These are phyloP conservation scores for Plasmodium sp. DNA, from an alignment of 169 alveolate species.

Conservation along the genomic window DNA sequence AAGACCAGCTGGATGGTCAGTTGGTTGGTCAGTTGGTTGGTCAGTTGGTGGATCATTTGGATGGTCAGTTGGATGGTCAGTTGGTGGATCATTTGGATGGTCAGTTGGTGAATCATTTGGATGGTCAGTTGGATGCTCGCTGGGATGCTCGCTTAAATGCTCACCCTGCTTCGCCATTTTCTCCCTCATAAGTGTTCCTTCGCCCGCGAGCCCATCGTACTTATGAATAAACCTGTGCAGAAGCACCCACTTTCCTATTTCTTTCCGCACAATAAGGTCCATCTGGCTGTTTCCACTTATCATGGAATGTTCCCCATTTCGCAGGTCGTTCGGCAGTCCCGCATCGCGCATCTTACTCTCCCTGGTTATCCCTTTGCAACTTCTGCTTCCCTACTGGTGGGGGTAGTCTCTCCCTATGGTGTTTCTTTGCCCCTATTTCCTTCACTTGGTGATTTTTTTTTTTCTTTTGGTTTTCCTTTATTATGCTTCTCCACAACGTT, in stretches of 20 bases:
- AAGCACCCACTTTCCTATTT: neutral
- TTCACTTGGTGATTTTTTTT: neutral
- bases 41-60: neutral
- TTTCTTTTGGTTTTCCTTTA: neutral
- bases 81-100: neutral
- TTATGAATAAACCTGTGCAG: neutral
- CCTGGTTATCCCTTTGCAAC: neutral
- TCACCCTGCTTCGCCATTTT: neutral
- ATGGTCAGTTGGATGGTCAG: too few relatives aligned
- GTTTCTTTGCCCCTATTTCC: neutral
- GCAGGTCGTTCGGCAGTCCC: neutral
- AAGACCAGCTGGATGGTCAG: neutral
- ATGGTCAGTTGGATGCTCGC: neutral
- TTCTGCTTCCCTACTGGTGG: neutral
- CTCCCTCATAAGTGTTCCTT: neutral
- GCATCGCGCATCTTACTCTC: neutral
- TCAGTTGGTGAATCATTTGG: neutral
- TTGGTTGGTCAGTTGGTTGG: neutral
- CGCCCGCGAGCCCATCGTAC: neutral
- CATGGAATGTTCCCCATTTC: neutral
- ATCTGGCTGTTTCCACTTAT: neutral
- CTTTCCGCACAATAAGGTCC: neutral
- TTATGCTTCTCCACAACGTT: neutral
- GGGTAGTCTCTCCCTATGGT: neutral
- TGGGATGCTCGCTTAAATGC: neutral